Evolutionary conservation across 2,329 filamentous ascomycete genomes (phyloP).

Genomic region (Pseudogymnoascus destructans): DNA sequence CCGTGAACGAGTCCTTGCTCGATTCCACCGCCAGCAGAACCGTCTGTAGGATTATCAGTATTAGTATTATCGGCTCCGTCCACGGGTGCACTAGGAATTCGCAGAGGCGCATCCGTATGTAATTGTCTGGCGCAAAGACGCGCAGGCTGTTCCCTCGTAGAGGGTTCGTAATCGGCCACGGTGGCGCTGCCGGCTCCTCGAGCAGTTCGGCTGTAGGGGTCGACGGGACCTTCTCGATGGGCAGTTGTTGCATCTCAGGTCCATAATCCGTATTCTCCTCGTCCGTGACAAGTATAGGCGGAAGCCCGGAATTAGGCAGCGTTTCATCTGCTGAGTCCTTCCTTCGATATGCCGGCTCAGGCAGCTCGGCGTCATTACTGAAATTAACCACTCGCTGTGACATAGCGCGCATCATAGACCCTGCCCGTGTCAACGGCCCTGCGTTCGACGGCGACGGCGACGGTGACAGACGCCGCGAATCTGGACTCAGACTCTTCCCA

Average conservation of each 20-base stretch:
- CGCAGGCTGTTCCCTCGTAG: slow-evolving; percentile 76
- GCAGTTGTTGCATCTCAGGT: neutral
- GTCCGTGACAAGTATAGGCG: neutral
- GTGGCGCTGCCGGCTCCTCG: slow-evolving; percentile 9
- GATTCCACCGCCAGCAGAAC: slow-evolving; percentile 80
- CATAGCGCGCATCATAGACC: slow-evolving; percentile 71
- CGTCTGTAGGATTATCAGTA: slow-evolving; percentile 80
- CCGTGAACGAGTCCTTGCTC: slow-evolving; percentile 52
- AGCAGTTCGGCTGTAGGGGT: neutral
- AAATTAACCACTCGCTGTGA: slow-evolving; percentile 97
- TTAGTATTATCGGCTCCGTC: slow-evolving; percentile 73
- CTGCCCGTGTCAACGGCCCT: slow-evolving; percentile 53
- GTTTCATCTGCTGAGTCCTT: slow-evolving; percentile 18
- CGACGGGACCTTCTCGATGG: slow-evolving; percentile 12
- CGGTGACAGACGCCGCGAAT: slow-evolving; percentile 33
- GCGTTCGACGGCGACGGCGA: slow-evolving; percentile 52
- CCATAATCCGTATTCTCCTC: slow-evolving; percentile 2
- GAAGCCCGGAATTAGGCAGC: neutral
- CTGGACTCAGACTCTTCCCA: slow-evolving; percentile 42
- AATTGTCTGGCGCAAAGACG: slow-evolving; percentile 68
- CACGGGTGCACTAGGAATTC: slow-evolving; percentile 75
- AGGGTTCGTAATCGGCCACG: slow-evolving; percentile 50
- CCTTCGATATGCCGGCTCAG: slow-evolving; percentile 47
- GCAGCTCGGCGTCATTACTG: slow-evolving; percentile 77
- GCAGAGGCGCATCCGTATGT: slow-evolving; percentile 60